phyloP scores from a whole-genome alignment of 768 basidiomycete genomes.

The Mycena amicta region DNA sequence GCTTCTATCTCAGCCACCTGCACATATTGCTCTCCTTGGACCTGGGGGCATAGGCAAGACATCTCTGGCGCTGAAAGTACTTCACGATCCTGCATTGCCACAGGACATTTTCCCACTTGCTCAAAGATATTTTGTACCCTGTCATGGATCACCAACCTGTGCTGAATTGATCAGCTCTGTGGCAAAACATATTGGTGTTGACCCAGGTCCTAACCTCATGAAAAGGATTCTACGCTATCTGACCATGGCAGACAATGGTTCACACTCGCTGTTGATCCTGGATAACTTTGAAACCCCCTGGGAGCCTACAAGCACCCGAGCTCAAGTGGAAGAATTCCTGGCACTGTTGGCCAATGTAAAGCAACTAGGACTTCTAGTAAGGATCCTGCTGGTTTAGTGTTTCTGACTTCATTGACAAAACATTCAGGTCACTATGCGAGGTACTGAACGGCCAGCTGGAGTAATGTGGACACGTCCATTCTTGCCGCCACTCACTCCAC shows the following conservation, averaged over 20 bases:
- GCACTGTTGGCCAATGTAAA: not conserved
- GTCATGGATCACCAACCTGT: not conserved
- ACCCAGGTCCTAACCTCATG: not conserved
- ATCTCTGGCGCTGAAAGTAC: not conserved
- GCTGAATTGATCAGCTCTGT: not conserved
- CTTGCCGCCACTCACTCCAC: not conserved
- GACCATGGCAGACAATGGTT: not conserved
- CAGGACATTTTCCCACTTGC: not conserved
- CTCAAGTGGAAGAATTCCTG: slow-evolving; percentile 9
- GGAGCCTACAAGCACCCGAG: slow-evolving; percentile 1
- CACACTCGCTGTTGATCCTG: not conserved
- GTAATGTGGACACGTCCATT: slow-evolving; percentile 1
- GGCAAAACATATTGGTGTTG: not conserved
- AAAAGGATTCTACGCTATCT: not conserved
- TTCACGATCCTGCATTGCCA: slow-evolving; percentile 1
- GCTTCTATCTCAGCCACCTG: not conserved
- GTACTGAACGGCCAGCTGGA: not conserved
- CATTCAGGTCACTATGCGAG: slow-evolving; percentile 6
- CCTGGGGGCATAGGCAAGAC: slow-evolving; percentile 8
- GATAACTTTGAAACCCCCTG: slow-evolving; percentile 15
- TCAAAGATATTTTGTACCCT: slow-evolving; percentile 7
- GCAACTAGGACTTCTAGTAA: slow-evolving; percentile 5
- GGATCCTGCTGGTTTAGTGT: not conserved
- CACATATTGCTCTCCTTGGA: slow-evolving; percentile 1
- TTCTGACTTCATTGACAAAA: not conserved